Base-by-base conservation (phyloP, 2,329 filamentous ascomycete species). In the Ramichloridium luteum region DNA sequence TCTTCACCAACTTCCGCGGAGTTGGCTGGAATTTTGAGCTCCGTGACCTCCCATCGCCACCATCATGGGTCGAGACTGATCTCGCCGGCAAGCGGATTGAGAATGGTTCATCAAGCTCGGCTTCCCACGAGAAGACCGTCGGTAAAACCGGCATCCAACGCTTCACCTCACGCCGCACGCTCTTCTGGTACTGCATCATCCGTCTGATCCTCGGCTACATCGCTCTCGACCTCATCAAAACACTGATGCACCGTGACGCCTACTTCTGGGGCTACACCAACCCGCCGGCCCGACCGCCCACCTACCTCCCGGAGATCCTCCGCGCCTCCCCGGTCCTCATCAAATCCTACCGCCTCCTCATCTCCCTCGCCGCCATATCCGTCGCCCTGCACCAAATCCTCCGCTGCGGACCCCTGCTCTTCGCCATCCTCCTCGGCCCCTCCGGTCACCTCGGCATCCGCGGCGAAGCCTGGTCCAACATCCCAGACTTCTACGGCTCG, bases 201-300 rank as follows among this genome's bases (percentile, higher is more conserved):
- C 60, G 49, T 4, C 57, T 77, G n/a, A 33, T 71, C 2, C 34
- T 67, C 22, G 62, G 65, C 41, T 90, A 82, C 50, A 41, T 90
- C 9, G 38, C 70, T 5, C 60, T 93, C 6, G 88, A 94, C 54
- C 36, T 74, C 5, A 55, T 82, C 31, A 80, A 80, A 47, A 67
- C 75, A 2, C 40, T 74, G 39, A 76, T 83, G 61, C 74, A 77
- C 44, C 69, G 72, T 32, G 88, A 96, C 47, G 76, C 79, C 0
- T 93, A 88, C 59, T 93, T 86, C 56, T 66, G 66, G 56, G 50
- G 47, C 38, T 53, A 57, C 59, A 40, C 32, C n/a, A 31, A 40
- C 20, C 34, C 40, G 10, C 53, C 36, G 48, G 8, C 20, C 8
- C 20, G 8, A 8, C 53, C 48, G 44, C 64, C 40, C 38, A 60